Evolutionary conservation across 441 rosid species (phyloP).

Genomic region (Adansonia rubrostipa): DNA sequence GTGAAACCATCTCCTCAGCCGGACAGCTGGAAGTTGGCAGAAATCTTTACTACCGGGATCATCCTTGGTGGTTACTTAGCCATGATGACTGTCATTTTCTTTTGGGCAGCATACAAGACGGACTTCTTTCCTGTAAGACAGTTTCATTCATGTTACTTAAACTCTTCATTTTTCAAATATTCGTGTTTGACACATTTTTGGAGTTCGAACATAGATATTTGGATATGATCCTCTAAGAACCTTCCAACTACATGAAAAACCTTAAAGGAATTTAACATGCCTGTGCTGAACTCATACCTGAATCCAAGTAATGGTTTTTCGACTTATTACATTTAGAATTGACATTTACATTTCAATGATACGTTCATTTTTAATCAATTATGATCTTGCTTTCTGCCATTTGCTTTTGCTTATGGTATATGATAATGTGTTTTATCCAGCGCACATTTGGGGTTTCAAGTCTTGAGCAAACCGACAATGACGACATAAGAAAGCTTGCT

Average conservation of each 20-base stretch:
- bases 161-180: too few relatives aligned
- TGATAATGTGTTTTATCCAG: constrained; percentile 30
- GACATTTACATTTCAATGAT: not conserved
- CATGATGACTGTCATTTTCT: constrained; percentile 61
- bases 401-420: not conserved
- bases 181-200: too few relatives aligned
- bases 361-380: not conserved
- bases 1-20: constrained; percentile 62
- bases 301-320: too few relatives aligned
- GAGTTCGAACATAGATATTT: too few relatives aligned
- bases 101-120: constrained; percentile 54
- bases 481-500: constrained; percentile 53
- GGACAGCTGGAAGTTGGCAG: constrained; percentile 56
- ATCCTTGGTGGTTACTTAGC: constrained; percentile 57
- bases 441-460: constrained; percentile 51
- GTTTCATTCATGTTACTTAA: not conserved
- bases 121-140: constrained; percentile 53
- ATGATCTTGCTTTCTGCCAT: not conserved
- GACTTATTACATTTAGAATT: too few relatives aligned
- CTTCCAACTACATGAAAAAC: too few relatives aligned
- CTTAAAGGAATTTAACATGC: too few relatives aligned
- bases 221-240: too few relatives aligned
- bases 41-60: constrained; percentile 54
- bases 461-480: constrained; percentile 42
- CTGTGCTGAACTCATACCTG: too few relatives aligned